Base-by-base conservation (phyloP, 2,329 filamentous ascomycete species). In the Neofusicoccum parvum region DNA sequence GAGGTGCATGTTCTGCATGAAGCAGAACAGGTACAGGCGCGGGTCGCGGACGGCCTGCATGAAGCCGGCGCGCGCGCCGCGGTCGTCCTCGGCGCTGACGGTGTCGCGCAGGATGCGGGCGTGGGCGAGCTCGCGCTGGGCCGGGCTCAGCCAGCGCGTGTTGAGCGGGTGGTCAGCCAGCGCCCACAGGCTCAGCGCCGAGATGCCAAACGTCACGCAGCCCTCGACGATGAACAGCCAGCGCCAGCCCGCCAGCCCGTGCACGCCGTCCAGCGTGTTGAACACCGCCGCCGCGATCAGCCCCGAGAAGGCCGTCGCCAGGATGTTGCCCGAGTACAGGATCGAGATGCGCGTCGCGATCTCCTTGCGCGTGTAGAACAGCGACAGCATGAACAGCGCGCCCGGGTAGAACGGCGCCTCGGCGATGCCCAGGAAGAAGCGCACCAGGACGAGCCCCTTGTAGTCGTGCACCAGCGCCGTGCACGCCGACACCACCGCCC, bases 41-140 rank as follows among this genome's bases (percentile, higher is more conserved):
- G 43, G 46, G 32, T 62, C 59, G 12, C 20, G 17, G 0, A 62
- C 3, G 0, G 59, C 59, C 5, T 49, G 34, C 34, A 39, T 3
- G n/a, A 62, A 39, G 10, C 59, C 59, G 1, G 41, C 34, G 1
- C 43, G 43, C 17, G 43, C n/a, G 5, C 46, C 43, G 17, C 36
- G 5, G 20, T 56, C 51, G 34, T 15, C 23, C 9, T 81, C 75
- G 36, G 81, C 81, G 20, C 82, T 80, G 11, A 86, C 79, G 10
- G 83, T 85, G 67, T 87, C 85, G 54, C 79, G 78, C 58, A 82
- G 80, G 74, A 77, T 76, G 37, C 75, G 72, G 0, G 73, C 68
- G 0, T 76, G 73, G 5, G 75, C 75, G 0, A 77, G 72, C 43
- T 82, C 76, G 39, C 79, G 79, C 70, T 86, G 82, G 23, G 81